A percentile compares a stretch with the other conserved stretches of the same genome.
phyloP scores from a whole-genome alignment of 2,329 filamentous ascomycete species.

The Aspergillus pseudoviridinutans region DNA sequence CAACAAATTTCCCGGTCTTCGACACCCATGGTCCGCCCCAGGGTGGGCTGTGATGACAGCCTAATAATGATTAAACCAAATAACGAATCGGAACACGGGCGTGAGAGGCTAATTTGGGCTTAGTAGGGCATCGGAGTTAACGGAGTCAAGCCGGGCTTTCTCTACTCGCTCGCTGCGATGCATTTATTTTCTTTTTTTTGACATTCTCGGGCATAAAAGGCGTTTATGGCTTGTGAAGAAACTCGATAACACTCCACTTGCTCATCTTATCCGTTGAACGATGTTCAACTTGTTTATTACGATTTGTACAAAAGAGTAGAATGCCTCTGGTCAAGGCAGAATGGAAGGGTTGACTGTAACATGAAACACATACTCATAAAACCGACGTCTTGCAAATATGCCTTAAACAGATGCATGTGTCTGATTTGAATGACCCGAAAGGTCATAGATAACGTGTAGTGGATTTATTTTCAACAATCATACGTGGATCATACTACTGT shows the following conservation, averaged over 20 bases:
- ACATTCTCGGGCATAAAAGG: conserved; percentile 2
- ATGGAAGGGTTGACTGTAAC: background rate
- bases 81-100: conserved; percentile 3
- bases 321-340: background rate
- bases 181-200: conserved; percentile 1
- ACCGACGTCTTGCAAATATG: background rate
- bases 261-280: background rate
- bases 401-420: background rate
- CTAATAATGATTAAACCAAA: conserved; percentile 14
- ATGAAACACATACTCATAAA: background rate
- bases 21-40: conserved; percentile 23
- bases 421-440: background rate
- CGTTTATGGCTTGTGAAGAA: conserved; percentile 1
- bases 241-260: conserved; percentile 1
- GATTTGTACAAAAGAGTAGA: background rate
- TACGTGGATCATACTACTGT: background rate
- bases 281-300: background rate
- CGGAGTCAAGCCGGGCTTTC: conserved; percentile 5
- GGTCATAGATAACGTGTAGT: background rate
- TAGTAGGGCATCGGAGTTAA: conserved; percentile 1
- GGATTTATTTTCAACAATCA: background rate
- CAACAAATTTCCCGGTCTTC: conserved; percentile 34
- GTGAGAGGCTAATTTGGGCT: background rate
- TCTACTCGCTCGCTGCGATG: background rate
- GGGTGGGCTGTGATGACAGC: conserved; percentile 19